These are phyloP conservation scores for Botrytis cinerea DNA, from an alignment of 2,329 filamentous ascomycete species.

Conservation along the genomic window DNA sequence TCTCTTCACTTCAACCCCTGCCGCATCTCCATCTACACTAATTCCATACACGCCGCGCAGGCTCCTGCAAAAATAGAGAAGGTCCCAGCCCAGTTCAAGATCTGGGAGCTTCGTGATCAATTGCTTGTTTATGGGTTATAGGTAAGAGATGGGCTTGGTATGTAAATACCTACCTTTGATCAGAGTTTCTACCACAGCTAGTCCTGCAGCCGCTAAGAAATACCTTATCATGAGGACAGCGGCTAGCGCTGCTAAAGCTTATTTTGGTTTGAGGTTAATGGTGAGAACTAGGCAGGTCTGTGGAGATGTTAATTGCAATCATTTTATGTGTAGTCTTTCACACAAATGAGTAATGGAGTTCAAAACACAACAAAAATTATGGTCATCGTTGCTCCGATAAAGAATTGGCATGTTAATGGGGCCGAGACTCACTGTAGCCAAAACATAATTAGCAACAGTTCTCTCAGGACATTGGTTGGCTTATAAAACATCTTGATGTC, in stretches of 20 bases:
- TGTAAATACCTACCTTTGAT: background rate
- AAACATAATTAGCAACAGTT: background rate
- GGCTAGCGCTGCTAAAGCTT: conserved; percentile 21
- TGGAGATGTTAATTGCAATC: background rate
- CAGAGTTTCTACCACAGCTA: conserved; percentile 16
- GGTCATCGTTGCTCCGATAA: background rate
- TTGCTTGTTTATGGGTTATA: background rate
- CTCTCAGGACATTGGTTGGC: background rate
- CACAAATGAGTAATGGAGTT: background rate
- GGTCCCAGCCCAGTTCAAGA: background rate
- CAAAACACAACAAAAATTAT: background rate
- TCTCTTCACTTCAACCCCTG: background rate
- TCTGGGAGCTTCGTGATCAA: background rate
- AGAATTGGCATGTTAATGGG: background rate
- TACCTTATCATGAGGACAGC: conserved; percentile 23
- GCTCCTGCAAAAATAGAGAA: background rate
- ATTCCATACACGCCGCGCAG: background rate
- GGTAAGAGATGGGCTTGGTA: background rate
- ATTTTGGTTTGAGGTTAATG: conserved; percentile 23
- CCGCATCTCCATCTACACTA: background rate
- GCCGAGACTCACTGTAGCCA: background rate
- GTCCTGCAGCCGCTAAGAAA: conserved; percentile 17
- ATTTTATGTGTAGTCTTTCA: background rate
- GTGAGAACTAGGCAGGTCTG: background rate
- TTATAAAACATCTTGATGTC: background rate